A percentile compares a stretch with the other conserved stretches of the same genome.
phyloP scores from a whole-genome alignment of 352 stramenopile species.

The Phytophthora kernoviae region DNA sequence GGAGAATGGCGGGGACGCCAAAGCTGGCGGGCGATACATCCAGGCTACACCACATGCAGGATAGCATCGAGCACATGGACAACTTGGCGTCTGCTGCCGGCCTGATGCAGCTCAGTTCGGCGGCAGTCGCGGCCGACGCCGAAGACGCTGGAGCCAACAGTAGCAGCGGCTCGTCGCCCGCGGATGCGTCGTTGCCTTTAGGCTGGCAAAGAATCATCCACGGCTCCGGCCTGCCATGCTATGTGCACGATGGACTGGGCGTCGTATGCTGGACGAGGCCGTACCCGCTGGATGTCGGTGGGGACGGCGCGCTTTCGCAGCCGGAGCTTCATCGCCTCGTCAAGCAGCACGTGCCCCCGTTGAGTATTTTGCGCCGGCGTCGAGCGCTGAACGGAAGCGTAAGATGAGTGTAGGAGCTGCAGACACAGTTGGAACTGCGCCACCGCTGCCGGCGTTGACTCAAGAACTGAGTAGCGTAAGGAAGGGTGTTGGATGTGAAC shows the following conservation, averaged over 20 bases:
- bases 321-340: constrained; percentile 49
- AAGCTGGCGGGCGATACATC: constrained; percentile 15
- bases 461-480: constrained; percentile 39
- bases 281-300: constrained; percentile 53
- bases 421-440: background rate
- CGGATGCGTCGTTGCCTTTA: constrained; percentile 47
- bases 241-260: constrained; percentile 54
- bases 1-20: constrained; percentile 24
- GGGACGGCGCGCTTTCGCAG: constrained; percentile 27
- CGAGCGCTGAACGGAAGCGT: constrained; percentile 10
- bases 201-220: constrained; percentile 72
- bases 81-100: constrained; percentile 39
- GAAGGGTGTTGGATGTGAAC: constrained; percentile 22
- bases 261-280: constrained; percentile 77
- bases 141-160: background rate
- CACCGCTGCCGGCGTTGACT: constrained; percentile 1
- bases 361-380: constrained; percentile 54
- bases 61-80: constrained; percentile 21
- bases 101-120: constrained; percentile 62
- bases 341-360: constrained; percentile 65
- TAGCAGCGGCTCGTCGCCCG: constrained; percentile 7
- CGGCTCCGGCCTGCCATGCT: constrained; percentile 72
- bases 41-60: constrained; percentile 27
- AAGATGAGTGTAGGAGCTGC: constrained; percentile 4
- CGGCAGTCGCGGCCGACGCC: constrained; percentile 26